These are phyloP conservation scores for Leucosporidium yakuticum DNA, from an alignment of 768 basidiomycete species.

Conservation along the genomic window DNA sequence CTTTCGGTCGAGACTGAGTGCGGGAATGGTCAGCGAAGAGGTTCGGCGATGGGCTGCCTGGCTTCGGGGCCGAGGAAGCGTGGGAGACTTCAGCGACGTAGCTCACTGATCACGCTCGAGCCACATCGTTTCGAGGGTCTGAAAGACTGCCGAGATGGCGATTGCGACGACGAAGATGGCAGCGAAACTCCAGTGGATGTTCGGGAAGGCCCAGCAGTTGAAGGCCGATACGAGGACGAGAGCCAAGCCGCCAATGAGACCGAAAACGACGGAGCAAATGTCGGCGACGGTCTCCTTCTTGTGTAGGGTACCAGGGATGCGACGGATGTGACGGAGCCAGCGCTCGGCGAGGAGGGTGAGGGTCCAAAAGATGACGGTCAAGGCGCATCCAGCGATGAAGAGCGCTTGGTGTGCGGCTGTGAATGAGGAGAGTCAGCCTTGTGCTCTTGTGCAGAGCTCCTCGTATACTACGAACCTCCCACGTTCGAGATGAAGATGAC, in stretches of 20 bases:
- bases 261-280: slow-evolving; percentile 43
- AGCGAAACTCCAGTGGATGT: slow-evolving; percentile 30
- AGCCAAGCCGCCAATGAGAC: slow-evolving; percentile 41
- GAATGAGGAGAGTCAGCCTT: not conserved
- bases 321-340: slow-evolving; percentile 46
- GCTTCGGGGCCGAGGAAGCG: no score
- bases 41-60: no score
- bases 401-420: slow-evolving; percentile 9
- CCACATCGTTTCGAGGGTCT: slow-evolving; percentile 43
- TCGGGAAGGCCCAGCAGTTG: slow-evolving; percentile 38
- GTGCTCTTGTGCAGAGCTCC: no score
- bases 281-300: slow-evolving; percentile 42
- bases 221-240: slow-evolving; percentile 42
- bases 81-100: no score
- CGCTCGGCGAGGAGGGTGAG: slow-evolving; percentile 44
- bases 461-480: no score
- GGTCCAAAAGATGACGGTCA: slow-evolving; percentile 42
- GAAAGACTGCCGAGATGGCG: slow-evolving; percentile 44
- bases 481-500: slow-evolving; percentile 4
- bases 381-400: slow-evolving; percentile 39
- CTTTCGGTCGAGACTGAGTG: slow-evolving; percentile 41
- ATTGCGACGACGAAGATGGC: slow-evolving; percentile 45
- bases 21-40: not conserved
- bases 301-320: slow-evolving; percentile 43
- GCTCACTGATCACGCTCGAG: slow-evolving; percentile 21